Conservation (phyloP, 495 filamentous ascomycete species). For the Penicillium turbatum region DNA sequence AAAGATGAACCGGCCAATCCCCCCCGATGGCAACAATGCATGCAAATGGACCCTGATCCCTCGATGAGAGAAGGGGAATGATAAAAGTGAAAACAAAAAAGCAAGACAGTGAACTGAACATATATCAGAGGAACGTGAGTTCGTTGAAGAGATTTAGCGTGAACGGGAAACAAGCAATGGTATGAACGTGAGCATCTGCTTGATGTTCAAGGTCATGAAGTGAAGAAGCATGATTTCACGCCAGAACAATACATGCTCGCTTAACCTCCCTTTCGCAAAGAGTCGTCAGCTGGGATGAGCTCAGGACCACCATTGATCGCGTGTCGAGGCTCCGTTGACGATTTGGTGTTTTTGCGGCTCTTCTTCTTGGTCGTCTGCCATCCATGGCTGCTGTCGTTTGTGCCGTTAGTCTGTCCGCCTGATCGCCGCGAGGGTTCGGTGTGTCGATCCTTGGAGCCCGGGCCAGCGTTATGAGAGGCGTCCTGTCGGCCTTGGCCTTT, state of each 20-base stretch:
- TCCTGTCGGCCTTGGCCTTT: slow-evolving; percentile 36
- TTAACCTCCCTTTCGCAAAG: slow-evolving; percentile 50
- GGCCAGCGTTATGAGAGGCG: slow-evolving; percentile 18
- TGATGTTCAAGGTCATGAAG: neutral
- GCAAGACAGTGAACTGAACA: neutral
- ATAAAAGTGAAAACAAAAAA: neutral
- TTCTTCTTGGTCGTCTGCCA: slow-evolving; percentile 52
- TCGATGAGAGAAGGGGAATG: neutral
- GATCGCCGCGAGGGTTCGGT: slow-evolving; percentile 31
- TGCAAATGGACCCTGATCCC: slow-evolving; percentile 1
- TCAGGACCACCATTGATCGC: slow-evolving; percentile 30
- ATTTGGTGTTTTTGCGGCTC: slow-evolving; percentile 40
- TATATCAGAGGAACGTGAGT: slow-evolving; percentile 1
- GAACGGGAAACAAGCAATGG: neutral
- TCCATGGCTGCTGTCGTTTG: slow-evolving; percentile 25
- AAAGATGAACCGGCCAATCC: slow-evolving; percentile 14
- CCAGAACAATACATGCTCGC: neutral
- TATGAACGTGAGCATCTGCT: neutral
- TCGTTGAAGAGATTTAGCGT: neutral
- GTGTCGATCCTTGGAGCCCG: slow-evolving; percentile 28
- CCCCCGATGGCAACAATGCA: slow-evolving; percentile 8
- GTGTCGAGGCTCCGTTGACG: slow-evolving; percentile 28
- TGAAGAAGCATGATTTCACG: neutral
- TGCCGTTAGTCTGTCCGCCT: slow-evolving; percentile 24
- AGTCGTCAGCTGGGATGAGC: slow-evolving; percentile 45